Evolutionary conservation across 192 early-diverging fungal species (phyloP).

Genomic region (Jimgerdemannia flammicorona): DNA sequence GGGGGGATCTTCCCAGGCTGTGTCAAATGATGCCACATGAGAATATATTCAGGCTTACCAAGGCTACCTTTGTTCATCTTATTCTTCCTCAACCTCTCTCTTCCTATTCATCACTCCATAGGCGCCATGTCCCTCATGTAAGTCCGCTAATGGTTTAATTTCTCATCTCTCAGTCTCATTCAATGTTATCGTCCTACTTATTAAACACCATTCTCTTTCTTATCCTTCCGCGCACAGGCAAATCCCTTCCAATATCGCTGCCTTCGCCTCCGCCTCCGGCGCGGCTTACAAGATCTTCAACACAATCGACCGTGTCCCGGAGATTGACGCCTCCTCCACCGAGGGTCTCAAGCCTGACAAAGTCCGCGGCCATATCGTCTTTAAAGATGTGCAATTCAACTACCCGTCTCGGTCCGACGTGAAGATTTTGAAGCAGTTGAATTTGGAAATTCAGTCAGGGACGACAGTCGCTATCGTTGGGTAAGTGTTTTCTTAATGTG

Average conservation of each 20-base stretch:
- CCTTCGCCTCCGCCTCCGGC: constrained; percentile 72
- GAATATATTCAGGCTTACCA: too few relatives aligned
- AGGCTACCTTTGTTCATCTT: too few relatives aligned
- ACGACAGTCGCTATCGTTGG: constrained; percentile 90
- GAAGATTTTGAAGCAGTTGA: constrained; percentile 69
- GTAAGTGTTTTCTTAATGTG: not conserved
- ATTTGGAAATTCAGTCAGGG: constrained; percentile 67
- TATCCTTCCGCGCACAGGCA: constrained; percentile 55
- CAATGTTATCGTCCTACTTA: too few relatives aligned
- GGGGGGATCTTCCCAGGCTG: not conserved
- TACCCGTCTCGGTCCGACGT: constrained; percentile 88
- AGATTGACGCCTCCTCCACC: constrained; percentile 60
- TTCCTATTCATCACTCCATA: not conserved
- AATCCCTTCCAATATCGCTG: constrained; percentile 67
- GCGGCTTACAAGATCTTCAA: constrained; percentile 79
- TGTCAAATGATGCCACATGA: too few relatives aligned
- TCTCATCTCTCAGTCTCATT: too few relatives aligned
- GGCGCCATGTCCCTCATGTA: not conserved
- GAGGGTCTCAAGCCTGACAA: constrained; percentile 41
- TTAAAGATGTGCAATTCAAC: constrained; percentile 72
- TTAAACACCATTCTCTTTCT: not conserved
- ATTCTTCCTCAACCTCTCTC: not conserved
- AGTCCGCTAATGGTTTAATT: too few relatives aligned
- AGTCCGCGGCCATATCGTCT: constrained; percentile 65
- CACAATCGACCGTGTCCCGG: constrained; percentile 78